These are phyloP conservation scores for Rhododendron williamsianum DNA, from an alignment of 148 eudicot genomes.

Conservation along the genomic window DNA sequence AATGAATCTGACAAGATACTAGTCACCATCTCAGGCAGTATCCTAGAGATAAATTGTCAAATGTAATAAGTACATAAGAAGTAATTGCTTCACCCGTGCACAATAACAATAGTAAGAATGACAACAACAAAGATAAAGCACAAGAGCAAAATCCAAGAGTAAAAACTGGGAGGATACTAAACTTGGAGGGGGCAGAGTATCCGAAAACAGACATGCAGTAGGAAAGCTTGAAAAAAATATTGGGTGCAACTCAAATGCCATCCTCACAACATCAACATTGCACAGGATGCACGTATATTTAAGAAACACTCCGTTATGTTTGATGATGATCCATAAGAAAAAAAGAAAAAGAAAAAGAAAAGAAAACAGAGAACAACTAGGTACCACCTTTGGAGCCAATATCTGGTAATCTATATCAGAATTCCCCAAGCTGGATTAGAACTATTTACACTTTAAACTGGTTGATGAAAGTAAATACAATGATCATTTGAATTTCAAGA, in stretches of 20 bases:
- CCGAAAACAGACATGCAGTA: not conserved
- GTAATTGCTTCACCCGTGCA: not conserved
- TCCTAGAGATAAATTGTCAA: slow-evolving; percentile 36
- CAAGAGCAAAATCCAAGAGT: not conserved
- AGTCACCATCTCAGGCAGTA: slow-evolving; percentile 70
- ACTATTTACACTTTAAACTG: not conserved
- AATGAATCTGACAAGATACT: slow-evolving; percentile 61
- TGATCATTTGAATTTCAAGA: not conserved
- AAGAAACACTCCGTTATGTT: not conserved
- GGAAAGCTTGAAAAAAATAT: not conserved
- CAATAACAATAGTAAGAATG: not conserved
- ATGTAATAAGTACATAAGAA: not conserved
- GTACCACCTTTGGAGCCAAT: not conserved
- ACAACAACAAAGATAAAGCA: not conserved
- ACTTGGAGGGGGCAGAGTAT: not conserved
- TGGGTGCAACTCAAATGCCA: not conserved
- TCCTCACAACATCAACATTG: not conserved
- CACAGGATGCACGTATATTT: not conserved
- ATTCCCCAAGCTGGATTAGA: not conserved
- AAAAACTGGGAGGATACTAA: not conserved
- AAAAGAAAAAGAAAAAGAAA: not conserved
- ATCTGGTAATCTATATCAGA: not conserved
- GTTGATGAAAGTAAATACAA: not conserved
- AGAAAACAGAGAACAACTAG: not conserved
- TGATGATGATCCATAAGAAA: not conserved